These are phyloP conservation scores for Vigna hirtella DNA, from an alignment of 306 rosid genomes.

Conservation along the genomic window DNA sequence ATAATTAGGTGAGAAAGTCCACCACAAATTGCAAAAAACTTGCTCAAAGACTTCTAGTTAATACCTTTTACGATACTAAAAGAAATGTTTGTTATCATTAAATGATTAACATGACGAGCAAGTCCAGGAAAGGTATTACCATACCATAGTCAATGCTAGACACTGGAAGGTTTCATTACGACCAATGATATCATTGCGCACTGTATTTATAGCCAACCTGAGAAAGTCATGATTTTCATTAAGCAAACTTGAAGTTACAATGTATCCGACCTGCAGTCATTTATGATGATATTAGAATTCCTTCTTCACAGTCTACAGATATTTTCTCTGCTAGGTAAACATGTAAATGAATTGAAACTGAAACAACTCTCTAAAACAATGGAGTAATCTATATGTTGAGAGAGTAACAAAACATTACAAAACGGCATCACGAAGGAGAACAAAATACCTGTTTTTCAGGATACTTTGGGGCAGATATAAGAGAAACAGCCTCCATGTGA, in stretches of 20 bases:
- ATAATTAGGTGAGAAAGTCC: conserved; percentile 18
- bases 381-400: background rate
- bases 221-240: conserved; percentile 99
- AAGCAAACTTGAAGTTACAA: conserved; percentile 91
- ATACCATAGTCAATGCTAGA: conserved; percentile 97
- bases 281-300: conserved; percentile 43
- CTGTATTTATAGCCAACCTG: conserved; percentile 96
- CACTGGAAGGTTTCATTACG: conserved; percentile 99
- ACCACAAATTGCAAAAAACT: background rate
- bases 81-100: background rate
- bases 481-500: conserved; percentile 99
- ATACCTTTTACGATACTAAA: conserved; percentile 17
- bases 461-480: conserved; percentile 99
- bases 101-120: conserved; percentile 30
- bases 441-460: conserved; percentile 92
- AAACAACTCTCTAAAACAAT: conserved; percentile 29
- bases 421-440: conserved; percentile 14
- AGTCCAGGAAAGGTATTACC: conserved; percentile 41
- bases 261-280: conserved; percentile 96
- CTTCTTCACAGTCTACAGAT: conserved; percentile 23
- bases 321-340: conserved; percentile 34
- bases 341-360: conserved; percentile 33
- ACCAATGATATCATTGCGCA: conserved; percentile 98
- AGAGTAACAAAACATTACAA: background rate
- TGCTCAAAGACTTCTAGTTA: conserved; percentile 22